Conservation (phyloP, 176 grass and related monocot species). For the Stipa capillata region DNA sequence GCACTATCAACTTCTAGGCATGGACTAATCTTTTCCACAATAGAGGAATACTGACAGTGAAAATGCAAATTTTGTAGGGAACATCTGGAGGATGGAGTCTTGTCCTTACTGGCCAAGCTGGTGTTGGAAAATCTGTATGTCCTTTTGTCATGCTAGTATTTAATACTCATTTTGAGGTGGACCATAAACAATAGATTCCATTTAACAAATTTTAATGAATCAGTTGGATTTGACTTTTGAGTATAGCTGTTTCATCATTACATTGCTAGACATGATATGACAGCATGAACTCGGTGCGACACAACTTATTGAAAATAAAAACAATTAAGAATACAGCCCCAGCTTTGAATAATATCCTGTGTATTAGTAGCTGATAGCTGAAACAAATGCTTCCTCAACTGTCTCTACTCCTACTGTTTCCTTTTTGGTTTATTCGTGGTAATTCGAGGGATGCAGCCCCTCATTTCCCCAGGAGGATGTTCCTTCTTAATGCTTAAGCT, state of each 20-base stretch:
- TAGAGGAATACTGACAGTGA: conserved; percentile 25
- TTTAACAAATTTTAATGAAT: not conserved
- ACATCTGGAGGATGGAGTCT: conserved; percentile 59
- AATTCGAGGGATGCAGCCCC: not conserved
- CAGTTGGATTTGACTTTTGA: not conserved
- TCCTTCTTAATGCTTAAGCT: conserved; percentile 7
- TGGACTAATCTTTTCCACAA: conserved; percentile 17
- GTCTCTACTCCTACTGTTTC: not conserved
- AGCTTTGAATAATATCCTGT: not conserved
- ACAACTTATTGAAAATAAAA: not conserved
- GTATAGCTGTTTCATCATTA: not conserved
- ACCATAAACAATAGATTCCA: not conserved
- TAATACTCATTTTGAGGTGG: not conserved
- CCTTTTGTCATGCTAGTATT: conserved; percentile 3
- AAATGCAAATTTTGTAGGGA: conserved; percentile 35
- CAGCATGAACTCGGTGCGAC: not conserved
- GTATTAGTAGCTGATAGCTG: not conserved
- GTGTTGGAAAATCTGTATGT: conserved; percentile 91
- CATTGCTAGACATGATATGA: not conserved
- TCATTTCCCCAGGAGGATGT: not conserved
- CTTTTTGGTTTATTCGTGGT: not conserved
- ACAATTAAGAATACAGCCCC: not conserved
- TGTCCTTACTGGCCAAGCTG: conserved; percentile 85
- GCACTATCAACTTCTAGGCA: not conserved
- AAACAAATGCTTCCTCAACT: conserved; percentile 1